phyloP scores from a whole-genome alignment of 192 early-diverging fungal species.

The Martensiomyces pterosporus region DNA sequence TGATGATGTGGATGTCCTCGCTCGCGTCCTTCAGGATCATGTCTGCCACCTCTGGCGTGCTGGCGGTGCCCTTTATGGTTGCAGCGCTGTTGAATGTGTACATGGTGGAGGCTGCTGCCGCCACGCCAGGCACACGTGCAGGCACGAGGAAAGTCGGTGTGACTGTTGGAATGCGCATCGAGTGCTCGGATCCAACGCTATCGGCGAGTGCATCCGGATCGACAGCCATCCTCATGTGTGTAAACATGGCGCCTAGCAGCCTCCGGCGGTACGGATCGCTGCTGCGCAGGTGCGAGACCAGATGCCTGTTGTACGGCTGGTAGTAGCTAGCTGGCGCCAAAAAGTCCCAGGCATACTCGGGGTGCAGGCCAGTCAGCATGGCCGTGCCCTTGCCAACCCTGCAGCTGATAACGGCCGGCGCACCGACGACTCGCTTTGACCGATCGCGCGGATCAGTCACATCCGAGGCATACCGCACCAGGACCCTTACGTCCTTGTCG shows the following conservation, averaged over 20 bases:
- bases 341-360: slow-evolving; percentile 69
- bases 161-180: slow-evolving; percentile 12
- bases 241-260: slow-evolving; percentile 57
- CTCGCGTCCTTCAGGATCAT: slow-evolving; percentile 22
- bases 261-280: slow-evolving; percentile 51
- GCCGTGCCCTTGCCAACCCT: slow-evolving; percentile 63
- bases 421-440: slow-evolving; percentile 13
- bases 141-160: slow-evolving; percentile 42
- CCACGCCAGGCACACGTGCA: slow-evolving; percentile 29
- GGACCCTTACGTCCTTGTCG: slow-evolving; percentile 14
- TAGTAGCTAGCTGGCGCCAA: slow-evolving; percentile 55
- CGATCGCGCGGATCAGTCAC: slow-evolving; percentile 39
- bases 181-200: slow-evolving; percentile 8
- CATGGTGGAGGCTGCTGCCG: slow-evolving; percentile 19
- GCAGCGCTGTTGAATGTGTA: slow-evolving; percentile 24
- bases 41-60: slow-evolving; percentile 13
- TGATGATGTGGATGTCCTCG: slow-evolving; percentile 42
- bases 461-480: slow-evolving; percentile 43
- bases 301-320: slow-evolving; percentile 39
- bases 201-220: slow-evolving; percentile 43
- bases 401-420: slow-evolving; percentile 65
- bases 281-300: slow-evolving; percentile 48
- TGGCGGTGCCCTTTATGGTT: slow-evolving; percentile 7
- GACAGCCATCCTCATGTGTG: slow-evolving; percentile 60
- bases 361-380: slow-evolving; percentile 74